Evolutionary conservation across 371 early-diverging fungal genomes (phyloP), one percentile per base, ranked within the genome.

Genomic region (Mucor ambiguus): DNA sequence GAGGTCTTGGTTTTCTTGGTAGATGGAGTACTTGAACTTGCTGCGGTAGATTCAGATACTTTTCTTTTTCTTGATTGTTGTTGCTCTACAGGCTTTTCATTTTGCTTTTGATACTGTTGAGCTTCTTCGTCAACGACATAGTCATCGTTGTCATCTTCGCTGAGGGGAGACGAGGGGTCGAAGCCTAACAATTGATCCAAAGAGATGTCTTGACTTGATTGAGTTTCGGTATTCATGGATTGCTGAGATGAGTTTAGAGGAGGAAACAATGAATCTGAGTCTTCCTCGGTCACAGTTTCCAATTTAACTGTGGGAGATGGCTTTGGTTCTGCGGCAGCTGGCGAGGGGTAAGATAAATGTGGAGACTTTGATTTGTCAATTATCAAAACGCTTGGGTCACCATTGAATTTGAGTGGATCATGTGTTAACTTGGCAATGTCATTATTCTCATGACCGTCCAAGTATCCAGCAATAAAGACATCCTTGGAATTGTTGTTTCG

Each of bases 331-430:
- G 58, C 43, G 30, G 28, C 14, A 28, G 56, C 4, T 18, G 38
- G 44, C n/a, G 33, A 16, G 16, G 52, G 30, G 22, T 22, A 24
- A 56, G 37, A 32, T 46, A 18, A 12, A 30, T 44, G 11, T 16
- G 54, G 38, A 4, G 54, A 41, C 38, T 70, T 70, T 48, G 70
- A 66, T 66, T 72, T 72, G 48, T 72, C 72, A 58, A 72, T 64
- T n/a, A 72, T 11, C 16, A 72, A 48, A 22, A 57, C 22, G 29
- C 18, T 61, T 46, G 64, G 72, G 35, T 72, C 67, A 22, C 72
- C 72, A 65, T 72, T 72, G 46, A 72, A 72, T 12, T 38, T 32
- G 22, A 58, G 30, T 24, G 69, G 69, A 49, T 57, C 49, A 48
- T 63, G 46, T 59, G 68, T 43, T 29, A 66, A 32, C 43, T 61